Evolutionary conservation across 805 yeast genomes (phyloP).

Genomic region (Saccharomycopsis sp.): DNA sequence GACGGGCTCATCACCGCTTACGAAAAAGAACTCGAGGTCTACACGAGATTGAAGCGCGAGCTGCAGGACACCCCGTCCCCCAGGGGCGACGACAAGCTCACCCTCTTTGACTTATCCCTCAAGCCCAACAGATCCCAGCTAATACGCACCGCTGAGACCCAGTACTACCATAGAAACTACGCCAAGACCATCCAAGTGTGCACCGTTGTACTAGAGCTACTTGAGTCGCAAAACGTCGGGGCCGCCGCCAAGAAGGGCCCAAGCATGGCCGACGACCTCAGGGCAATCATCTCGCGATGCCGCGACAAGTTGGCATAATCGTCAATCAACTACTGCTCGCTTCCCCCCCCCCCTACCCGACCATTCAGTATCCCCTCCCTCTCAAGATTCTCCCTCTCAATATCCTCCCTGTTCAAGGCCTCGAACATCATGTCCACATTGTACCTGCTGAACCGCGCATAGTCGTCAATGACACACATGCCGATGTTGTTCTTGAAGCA

Average conservation of each 20-base stretch:
- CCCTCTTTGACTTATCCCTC: slow-evolving; percentile 10
- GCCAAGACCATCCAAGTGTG: slow-evolving; percentile 10
- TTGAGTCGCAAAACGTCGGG: slow-evolving; percentile 3
- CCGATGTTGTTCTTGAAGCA: slow-evolving; percentile 87
- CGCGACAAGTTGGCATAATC: not conserved
- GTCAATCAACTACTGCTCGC: not conserved
- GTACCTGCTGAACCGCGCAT: slow-evolving; percentile 52
- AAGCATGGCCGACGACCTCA: too few species aligned
- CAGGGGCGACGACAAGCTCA: not conserved
- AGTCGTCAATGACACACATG: slow-evolving; percentile 68
- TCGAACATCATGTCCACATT: slow-evolving; percentile 78
- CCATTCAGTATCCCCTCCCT: slow-evolving; percentile 1
- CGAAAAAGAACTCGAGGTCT: slow-evolving; percentile 4
- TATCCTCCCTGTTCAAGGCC: too few species aligned
- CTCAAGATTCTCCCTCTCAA: slow-evolving; percentile 21
- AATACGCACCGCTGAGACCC: slow-evolving; percentile 19
- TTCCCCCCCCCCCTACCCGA: slow-evolving; percentile 1
- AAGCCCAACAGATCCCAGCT: slow-evolving; percentile 14
- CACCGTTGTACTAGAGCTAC: slow-evolving; percentile 10
- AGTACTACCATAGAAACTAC: slow-evolving; percentile 17
- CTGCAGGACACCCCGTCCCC: not conserved
- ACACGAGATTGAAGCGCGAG: not conserved
- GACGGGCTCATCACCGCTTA: slow-evolving; percentile 10
- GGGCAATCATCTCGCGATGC: not conserved
- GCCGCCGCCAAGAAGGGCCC: not conserved